Evolutionary conservation across 2,329 filamentous ascomycete genomes (phyloP).

Genomic region (Fusarium foetens): DNA sequence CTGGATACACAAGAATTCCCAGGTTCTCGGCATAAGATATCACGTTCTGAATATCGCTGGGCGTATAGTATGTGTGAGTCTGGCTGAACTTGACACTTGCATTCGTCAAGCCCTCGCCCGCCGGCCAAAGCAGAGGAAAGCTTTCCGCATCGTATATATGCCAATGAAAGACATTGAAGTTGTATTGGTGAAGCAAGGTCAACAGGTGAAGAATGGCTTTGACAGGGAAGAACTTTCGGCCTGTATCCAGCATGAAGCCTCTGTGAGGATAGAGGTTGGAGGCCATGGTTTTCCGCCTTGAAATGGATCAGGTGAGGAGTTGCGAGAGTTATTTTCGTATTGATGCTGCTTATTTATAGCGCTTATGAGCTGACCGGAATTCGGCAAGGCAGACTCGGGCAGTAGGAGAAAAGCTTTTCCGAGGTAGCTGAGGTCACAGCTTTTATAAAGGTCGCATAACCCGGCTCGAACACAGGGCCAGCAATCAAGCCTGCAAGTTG

Average conservation of each 20-base stretch:
- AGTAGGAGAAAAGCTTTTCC: not conserved
- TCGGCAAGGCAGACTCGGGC: not conserved
- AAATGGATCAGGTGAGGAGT: accelerated
- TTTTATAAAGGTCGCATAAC: not conserved
- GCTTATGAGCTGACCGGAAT: not conserved
- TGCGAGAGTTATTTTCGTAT: not conserved
- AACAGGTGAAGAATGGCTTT: not conserved
- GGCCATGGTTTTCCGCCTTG: not conserved
- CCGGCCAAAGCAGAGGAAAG: constrained; percentile 2
- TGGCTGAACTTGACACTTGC: constrained; percentile 1
- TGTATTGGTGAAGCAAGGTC: constrained; percentile 5
- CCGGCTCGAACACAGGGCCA: accelerated
- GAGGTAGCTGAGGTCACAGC: not conserved
- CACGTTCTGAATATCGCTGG: not conserved
- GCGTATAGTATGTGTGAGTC: not conserved
- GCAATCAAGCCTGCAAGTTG: not conserved
- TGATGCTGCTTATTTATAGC: not conserved
- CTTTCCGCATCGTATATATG: constrained; percentile 20
- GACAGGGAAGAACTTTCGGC: constrained; percentile 16
- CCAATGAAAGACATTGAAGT: constrained; percentile 23
- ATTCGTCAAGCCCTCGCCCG: not conserved
- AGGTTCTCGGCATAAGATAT: not conserved
- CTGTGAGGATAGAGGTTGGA: constrained; percentile 5
- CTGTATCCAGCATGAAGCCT: constrained; percentile 18
- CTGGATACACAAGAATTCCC: constrained; percentile 1